These are phyloP conservation scores for Termitomyces titanicus DNA, from an alignment of 768 basidiomycete genomes.

Conservation along the genomic window DNA sequence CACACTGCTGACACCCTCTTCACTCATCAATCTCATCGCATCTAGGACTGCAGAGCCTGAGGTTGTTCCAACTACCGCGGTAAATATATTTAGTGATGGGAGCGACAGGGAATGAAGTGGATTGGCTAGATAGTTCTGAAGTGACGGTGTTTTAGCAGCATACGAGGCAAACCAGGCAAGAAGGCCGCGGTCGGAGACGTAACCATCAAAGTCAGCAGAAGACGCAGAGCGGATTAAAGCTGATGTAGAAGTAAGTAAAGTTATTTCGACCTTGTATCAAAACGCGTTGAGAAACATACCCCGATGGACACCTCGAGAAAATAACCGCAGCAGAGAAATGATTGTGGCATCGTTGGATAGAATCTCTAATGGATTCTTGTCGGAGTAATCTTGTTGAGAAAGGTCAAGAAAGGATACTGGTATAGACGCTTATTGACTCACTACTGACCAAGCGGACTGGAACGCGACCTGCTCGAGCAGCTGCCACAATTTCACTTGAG, in stretches of 20 bases:
- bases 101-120: conserved; percentile 54
- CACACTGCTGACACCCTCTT: conserved; percentile 79
- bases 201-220: conserved; percentile 52
- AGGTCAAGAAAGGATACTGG: neutral
- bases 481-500: conserved; percentile 65
- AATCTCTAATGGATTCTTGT: conserved; percentile 75
- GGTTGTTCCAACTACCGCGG: conserved; percentile 58
- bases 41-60: conserved; percentile 65
- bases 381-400: conserved; percentile 60
- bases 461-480: conserved; percentile 71
- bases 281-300: conserved; percentile 34
- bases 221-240: conserved; percentile 53
- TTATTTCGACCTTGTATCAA: neutral
- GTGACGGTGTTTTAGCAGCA: conserved; percentile 42
- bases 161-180: conserved; percentile 65
- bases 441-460: conserved; percentile 77
- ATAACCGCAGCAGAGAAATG: conserved; percentile 58
- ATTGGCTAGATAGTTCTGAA: conserved; percentile 46
- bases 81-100: conserved; percentile 62
- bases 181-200: conserved; percentile 74
- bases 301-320: conserved; percentile 71
- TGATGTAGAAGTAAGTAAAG: conserved; percentile 18
- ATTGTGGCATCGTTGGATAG: conserved; percentile 62
- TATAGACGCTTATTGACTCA: conserved; percentile 32
- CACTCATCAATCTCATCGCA: conserved; percentile 85